Base-by-base conservation (phyloP, 306 rosid genomes). In the Crotalaria pallida region DNA sequence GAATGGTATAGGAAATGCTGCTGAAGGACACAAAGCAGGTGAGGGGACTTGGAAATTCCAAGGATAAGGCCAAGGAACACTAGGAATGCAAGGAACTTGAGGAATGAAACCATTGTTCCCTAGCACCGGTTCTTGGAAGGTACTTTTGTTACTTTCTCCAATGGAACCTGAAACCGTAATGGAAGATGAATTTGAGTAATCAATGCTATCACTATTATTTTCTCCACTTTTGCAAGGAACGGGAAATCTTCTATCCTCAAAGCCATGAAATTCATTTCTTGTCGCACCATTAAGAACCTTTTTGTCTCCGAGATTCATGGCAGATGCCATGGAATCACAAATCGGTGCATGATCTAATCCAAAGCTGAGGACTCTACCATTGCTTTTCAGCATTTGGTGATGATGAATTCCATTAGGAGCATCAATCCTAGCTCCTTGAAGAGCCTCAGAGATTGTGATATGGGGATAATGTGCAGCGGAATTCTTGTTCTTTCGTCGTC, bases 401-500 rank as follows among this genome's bases (percentile, higher is more conserved):
- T 68, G 80, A 69, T 80, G 81, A 67, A 78, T 62, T 61, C 82
- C 94, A 69, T 81, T 81, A 19, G 87, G 77, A 26, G 69, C 57
- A 65, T 88, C 96, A 45, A 87, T 77, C 65, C 82, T 81, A 61
- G 91, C 89, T 2, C 85, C 90, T 78, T 86, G 89, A 56, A 89
- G 88, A 73, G 89, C 95, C 80, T 92, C 98, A 0, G 96, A 81
- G 67, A 87, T 84, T 24, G 81, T 84, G 60, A 89, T 76, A 23
- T 86, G 92, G 62, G 81, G 92, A 49, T 83, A 87, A 48, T 80
- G 88, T 0, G 87, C 71, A 45, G 84, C 12, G 2, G 95, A 86
- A 85, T 84, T 92, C 89, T 89, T 92, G 88, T 81, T 89, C 84
- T 86, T 92, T 41, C 98, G 82, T 36, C 98, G 82, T 9, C 98